These are phyloP conservation scores for Aspergillus campestris DNA, from an alignment of 495 filamentous ascomycete species.

Conservation along the genomic window DNA sequence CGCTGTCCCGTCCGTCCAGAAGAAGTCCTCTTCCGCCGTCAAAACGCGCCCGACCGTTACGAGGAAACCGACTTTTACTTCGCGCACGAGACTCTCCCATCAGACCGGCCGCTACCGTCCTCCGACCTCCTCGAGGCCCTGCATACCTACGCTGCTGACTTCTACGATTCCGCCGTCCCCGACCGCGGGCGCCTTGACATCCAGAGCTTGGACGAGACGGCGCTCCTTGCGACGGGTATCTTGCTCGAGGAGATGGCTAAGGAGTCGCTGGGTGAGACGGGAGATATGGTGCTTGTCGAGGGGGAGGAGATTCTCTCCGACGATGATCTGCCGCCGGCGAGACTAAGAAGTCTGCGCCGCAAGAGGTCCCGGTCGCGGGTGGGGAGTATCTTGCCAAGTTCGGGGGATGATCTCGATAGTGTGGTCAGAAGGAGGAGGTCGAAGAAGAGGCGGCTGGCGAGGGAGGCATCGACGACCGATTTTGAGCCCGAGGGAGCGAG, in stretches of 20 bases:
- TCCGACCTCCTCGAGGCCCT: conserved; percentile 68
- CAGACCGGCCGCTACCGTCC: conserved; percentile 52
- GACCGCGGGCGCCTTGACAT: conserved; percentile 40
- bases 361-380: conserved; percentile 15
- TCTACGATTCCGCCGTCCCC: conserved; percentile 44
- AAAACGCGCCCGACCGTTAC: conserved; percentile 52
- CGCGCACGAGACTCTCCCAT: conserved; percentile 43
- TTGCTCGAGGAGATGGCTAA: conserved; percentile 67
- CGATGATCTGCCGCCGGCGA: conserved; percentile 10
- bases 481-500: conserved; percentile 18
- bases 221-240: conserved; percentile 71
- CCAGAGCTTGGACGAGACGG: conserved; percentile 75
- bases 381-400: conserved; percentile 11
- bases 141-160: conserved; percentile 66
- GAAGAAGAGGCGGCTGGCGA: conserved; percentile 21
- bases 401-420: conserved; percentile 16
- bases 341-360: conserved; percentile 2
- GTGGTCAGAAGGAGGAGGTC: conserved; percentile 13
- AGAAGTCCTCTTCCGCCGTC: conserved; percentile 61
- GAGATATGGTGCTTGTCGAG: conserved; percentile 70
- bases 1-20: conserved; percentile 55
- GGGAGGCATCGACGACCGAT: conserved; percentile 15
- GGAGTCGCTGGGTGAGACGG: conserved; percentile 56
- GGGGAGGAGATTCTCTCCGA: conserved; percentile 32
- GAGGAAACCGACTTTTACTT: conserved; percentile 68